Percentiles rank a stretch among this genome's conserved stretches.
These are phyloP conservation scores for Karstenula rhodostoma DNA, from an alignment of 2,329 filamentous ascomycete genomes.

Conservation along the genomic window DNA sequence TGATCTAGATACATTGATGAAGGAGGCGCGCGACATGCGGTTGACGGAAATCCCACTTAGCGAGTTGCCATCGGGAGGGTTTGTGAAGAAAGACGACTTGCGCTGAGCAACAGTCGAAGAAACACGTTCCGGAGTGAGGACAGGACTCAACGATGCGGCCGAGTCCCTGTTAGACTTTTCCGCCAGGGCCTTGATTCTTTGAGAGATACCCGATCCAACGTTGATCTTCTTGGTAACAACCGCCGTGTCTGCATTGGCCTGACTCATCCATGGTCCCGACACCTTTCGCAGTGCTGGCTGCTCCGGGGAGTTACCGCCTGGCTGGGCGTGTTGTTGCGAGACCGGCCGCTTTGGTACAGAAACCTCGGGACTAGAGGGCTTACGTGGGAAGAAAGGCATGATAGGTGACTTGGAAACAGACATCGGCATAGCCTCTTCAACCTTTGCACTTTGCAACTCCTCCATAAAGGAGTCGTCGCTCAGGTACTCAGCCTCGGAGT, in stretches of 20 bases:
- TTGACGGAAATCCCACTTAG: constrained; percentile 35
- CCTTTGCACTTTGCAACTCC: constrained; percentile 80
- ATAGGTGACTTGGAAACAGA: constrained; percentile 79
- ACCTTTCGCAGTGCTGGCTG: constrained; percentile 33
- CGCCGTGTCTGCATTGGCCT: constrained; percentile 35
- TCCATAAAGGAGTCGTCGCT: constrained; percentile 87
- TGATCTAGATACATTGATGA: constrained; percentile 35
- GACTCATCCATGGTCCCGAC: constrained; percentile 43
- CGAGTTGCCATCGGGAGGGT: constrained; percentile 41
- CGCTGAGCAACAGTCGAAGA: constrained; percentile 46
- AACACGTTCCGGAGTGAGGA: constrained; percentile 35
- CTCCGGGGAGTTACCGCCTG: constrained; percentile 39
- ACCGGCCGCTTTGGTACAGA: constrained; percentile 40
- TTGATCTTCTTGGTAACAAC: constrained; percentile 74
- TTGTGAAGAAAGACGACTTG: constrained; percentile 49
- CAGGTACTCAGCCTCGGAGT: constrained; percentile 59
- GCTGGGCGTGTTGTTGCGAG: constrained; percentile 47
- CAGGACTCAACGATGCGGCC: constrained; percentile 32
- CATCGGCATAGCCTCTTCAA: constrained; percentile 84
- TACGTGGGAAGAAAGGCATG: constrained; percentile 65
- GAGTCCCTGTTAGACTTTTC: constrained; percentile 69
- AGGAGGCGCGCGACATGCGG: constrained; percentile 41
- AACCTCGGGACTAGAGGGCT: constrained; percentile 32
- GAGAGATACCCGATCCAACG: constrained; percentile 89
- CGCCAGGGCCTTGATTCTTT: constrained; percentile 91